Percentiles rank a stretch among this genome's conserved stretches.
phyloP scores from a whole-genome alignment of 768 basidiomycete species.

The Amanita subjunquillea region DNA sequence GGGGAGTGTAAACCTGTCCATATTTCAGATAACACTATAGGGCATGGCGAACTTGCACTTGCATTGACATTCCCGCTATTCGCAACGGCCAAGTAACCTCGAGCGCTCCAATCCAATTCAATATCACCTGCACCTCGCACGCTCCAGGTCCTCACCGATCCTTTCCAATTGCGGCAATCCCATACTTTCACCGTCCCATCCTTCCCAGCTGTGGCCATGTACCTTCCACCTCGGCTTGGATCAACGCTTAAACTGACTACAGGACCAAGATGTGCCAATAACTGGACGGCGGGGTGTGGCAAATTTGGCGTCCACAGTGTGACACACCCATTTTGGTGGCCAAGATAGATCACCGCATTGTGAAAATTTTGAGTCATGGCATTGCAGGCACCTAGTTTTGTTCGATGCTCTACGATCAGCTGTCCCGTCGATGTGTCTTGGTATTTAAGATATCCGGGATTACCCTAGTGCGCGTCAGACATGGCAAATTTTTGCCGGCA shows the following conservation, averaged over 20 bases:
- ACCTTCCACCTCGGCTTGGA: slow-evolving; percentile 74
- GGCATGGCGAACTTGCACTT: slow-evolving; percentile 13
- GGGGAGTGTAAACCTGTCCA: slow-evolving; percentile 60
- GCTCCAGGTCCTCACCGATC: slow-evolving; percentile 68
- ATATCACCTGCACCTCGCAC: slow-evolving; percentile 53
- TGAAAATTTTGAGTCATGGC: slow-evolving; percentile 88
- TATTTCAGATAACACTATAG: not conserved
- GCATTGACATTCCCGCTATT: slow-evolving; percentile 82
- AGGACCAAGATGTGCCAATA: slow-evolving; percentile 86
- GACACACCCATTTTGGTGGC: slow-evolving; percentile 92
- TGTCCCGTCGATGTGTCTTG: slow-evolving; percentile 94
- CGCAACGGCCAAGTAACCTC: slow-evolving; percentile 73
- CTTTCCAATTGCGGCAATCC: slow-evolving; percentile 96
- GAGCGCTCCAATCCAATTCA: slow-evolving; percentile 77
- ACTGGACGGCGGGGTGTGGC: slow-evolving; percentile 82
- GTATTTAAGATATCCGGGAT: slow-evolving; percentile 88
- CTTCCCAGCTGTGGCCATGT: slow-evolving; percentile 83
- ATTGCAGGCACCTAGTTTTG: slow-evolving; percentile 76
- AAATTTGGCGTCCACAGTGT: slow-evolving; percentile 96
- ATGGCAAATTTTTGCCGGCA: not conserved
- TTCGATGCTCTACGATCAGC: slow-evolving; percentile 78
- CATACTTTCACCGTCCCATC: slow-evolving; percentile 91
- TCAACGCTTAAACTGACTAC: slow-evolving; percentile 76
- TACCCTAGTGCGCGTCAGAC: slow-evolving; percentile 39
- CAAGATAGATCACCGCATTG: slow-evolving; percentile 90